A percentile compares a stretch with the other conserved stretches of the same genome.
Conservation (phyloP, 2,329 filamentous ascomycete species). For the Diaporthe capsici region DNA sequence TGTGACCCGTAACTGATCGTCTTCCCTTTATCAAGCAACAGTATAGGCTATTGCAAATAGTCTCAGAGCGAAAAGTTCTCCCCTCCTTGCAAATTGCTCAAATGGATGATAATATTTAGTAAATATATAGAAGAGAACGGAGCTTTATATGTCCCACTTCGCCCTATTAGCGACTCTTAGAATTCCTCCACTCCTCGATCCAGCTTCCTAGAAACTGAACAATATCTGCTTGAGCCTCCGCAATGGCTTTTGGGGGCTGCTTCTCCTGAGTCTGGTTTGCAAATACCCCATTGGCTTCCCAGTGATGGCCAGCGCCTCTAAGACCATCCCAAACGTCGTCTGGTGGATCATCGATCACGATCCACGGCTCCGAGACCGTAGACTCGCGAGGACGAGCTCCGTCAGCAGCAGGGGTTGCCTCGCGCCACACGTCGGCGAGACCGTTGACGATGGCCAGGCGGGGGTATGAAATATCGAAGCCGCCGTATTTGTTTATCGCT, state of each 20-base stretch:
- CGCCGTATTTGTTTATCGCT: conserved; percentile 82
- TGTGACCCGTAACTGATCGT: not conserved
- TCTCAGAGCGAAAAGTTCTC: not conserved
- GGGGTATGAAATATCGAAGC: conserved; percentile 78
- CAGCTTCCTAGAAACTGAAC: not conserved
- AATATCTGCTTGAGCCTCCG: conserved; percentile 1
- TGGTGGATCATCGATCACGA: conserved; percentile 68
- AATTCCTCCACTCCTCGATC: not conserved
- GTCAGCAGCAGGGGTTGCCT: conserved; percentile 78
- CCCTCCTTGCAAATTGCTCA: not conserved
- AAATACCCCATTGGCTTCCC: conserved; percentile 79
- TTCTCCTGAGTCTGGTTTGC: not conserved
- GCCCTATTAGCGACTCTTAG: not conserved
- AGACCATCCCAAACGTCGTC: conserved; percentile 11
- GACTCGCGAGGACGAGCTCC: conserved; percentile 69
- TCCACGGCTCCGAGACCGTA: conserved; percentile 76
- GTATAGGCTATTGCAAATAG: not conserved
- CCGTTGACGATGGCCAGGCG: conserved; percentile 85
- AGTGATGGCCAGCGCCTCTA: conserved; percentile 80
- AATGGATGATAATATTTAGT: not conserved
- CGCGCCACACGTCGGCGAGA: conserved; percentile 84
- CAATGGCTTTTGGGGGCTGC: conserved; percentile 1
- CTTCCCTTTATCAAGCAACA: not conserved
- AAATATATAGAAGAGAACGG: too few species aligned
- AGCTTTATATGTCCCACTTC: rapidly evolving